A percentile compares a stretch with the other conserved stretches of the same genome.
Conservation (phyloP, 2,329 filamentous ascomycete species). For the Exophiala bonariae region DNA sequence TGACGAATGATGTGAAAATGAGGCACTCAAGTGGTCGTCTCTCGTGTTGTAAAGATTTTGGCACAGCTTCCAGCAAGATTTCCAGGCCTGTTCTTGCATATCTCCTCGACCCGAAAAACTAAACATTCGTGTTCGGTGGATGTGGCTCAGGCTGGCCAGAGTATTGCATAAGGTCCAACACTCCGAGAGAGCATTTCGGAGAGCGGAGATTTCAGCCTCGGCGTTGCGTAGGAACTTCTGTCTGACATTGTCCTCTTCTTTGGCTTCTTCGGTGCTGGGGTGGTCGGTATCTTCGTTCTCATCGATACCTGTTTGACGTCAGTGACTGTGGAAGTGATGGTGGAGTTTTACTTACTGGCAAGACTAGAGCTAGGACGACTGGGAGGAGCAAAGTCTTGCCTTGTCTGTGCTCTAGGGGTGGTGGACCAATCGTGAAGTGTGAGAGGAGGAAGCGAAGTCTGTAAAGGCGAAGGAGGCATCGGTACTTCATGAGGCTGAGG, state of each 20-base stretch:
- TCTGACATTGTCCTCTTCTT: slow-evolving; percentile 17
- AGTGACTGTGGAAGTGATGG: slow-evolving; percentile 48
- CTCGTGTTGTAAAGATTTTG: slow-evolving; percentile 82
- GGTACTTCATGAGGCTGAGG: slow-evolving; percentile 16
- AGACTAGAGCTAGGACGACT: slow-evolving; percentile 32
- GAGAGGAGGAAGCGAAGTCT: slow-evolving; percentile 25
- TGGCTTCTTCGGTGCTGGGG: slow-evolving; percentile 26
- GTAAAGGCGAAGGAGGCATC: slow-evolving; percentile 25
- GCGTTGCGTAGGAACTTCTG: slow-evolving; percentile 45
- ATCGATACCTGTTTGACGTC: slow-evolving; percentile 31
- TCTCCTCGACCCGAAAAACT: slow-evolving; percentile 71
- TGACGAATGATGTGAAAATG: slow-evolving; percentile 47
- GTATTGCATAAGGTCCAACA: slow-evolving; percentile 96
- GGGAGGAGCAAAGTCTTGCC: slow-evolving; percentile 31
- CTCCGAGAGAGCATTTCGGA: slow-evolving; percentile 77
- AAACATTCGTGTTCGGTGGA: slow-evolving; percentile 77
- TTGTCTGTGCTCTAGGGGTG: slow-evolving; percentile 29
- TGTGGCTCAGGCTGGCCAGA: slow-evolving; percentile 78
- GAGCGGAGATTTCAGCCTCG: slow-evolving; percentile 60
- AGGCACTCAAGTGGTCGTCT: slow-evolving; percentile 67
- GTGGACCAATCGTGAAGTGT: slow-evolving; percentile 27
- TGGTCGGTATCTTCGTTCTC: slow-evolving; percentile 31
- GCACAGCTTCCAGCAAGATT: slow-evolving; percentile 89
- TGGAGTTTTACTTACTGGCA: slow-evolving; percentile 41
- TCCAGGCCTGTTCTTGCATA: slow-evolving; percentile 88